phyloP scores from a whole-genome alignment of 2,329 filamentous ascomycete species.

The Apiospora phragmitis region DNA sequence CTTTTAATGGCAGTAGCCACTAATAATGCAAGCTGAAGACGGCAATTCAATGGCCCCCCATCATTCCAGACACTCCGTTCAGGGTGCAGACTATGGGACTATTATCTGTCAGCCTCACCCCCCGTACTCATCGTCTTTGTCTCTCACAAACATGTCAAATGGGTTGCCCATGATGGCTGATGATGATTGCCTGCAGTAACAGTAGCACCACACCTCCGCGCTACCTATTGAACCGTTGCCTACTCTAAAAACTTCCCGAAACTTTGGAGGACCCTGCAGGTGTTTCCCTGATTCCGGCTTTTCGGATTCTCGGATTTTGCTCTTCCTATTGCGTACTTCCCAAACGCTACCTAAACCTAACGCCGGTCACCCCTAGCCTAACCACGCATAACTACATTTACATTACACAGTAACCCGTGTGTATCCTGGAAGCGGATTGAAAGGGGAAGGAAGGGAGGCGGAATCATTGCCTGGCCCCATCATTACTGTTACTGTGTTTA shows the following conservation, averaged over 20 bases:
- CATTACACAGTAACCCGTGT: not conserved
- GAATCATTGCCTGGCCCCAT: not conserved
- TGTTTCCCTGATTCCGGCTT: not conserved
- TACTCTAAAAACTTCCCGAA: not conserved
- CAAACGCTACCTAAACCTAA: not conserved
- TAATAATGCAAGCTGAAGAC: slow-evolving; percentile 5
- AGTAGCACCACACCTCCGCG: not conserved
- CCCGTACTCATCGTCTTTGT: not conserved
- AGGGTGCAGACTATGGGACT: not conserved
- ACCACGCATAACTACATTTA: not conserved
- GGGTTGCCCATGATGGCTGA: not conserved
- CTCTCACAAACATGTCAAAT: not conserved
- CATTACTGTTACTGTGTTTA: not conserved
- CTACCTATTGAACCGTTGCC: not conserved
- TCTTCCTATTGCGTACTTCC: not conserved
- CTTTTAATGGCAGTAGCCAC: not conserved
- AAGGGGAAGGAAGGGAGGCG: not conserved
- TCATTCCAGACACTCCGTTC: not conserved
- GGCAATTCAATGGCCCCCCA: not conserved
- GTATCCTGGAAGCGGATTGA: not conserved
- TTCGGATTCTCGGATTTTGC: slow-evolving; percentile 5
- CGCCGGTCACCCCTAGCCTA: not conserved
- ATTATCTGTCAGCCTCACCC: not conserved
- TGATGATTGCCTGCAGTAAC: not conserved
- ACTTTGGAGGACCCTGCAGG: slow-evolving; percentile 3